Base-by-base conservation (phyloP, 2,329 filamentous ascomycete genomes). In the Nemania sp. region DNA sequence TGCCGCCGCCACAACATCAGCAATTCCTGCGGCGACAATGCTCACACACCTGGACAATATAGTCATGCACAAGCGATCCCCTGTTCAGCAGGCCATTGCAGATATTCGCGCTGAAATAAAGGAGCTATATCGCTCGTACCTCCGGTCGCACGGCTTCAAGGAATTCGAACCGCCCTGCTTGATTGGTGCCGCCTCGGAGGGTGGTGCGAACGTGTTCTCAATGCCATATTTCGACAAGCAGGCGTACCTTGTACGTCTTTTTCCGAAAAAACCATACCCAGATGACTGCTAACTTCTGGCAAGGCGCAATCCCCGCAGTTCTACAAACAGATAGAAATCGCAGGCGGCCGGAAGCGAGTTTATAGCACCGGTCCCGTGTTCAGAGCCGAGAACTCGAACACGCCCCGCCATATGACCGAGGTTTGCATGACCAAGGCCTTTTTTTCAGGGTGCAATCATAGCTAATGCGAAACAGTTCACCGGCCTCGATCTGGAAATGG, bases 131-230 rank as follows among this genome's bases (percentile, higher is more conserved):
- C 34, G 40, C 21, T 34, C 34, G 17, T 58, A 39, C 46, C 50
- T 51, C n/a, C 29, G 49, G 12, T 18, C 21, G 11, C 54, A 15
- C 15, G 10, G 55, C 0, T 96, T 97, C 75, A 87, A 89, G 65
- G 86, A 91, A 75, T 92, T 97, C 71, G 91, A 97, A 75, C 90
- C 93, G 1, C 92, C 95, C 10, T 94, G 92, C 75, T 82, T 99
- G 45, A 91, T 96, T 57, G 93, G 90, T 51, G 90, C 94, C 13
- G 90, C 95, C 4, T 95, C 92, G 3, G 95, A 99, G 79, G 94
- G 95, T 70, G 95, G 95, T 66, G 88, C 88, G 68, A 96, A 94
- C 73, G 94, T 98, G 98, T 99, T 76, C 84, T 89, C 69, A 81
- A 35, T 98, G 68, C 88, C 89, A 45, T 98, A 98, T 79, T 98